These are phyloP conservation scores for Eucalyptus sp. DNA, from an alignment of 345 rosid genomes.

Conservation along the genomic window DNA sequence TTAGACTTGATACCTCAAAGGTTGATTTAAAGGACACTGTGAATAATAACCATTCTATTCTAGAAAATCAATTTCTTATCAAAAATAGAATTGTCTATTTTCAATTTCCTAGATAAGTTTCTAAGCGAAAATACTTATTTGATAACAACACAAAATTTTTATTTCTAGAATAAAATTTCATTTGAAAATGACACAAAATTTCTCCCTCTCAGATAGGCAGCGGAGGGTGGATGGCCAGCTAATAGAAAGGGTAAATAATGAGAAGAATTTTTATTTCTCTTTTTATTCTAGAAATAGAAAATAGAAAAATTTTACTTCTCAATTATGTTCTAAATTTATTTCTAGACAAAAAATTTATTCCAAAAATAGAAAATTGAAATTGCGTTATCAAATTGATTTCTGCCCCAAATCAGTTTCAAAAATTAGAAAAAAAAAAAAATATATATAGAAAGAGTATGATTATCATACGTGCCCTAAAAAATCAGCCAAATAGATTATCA, in stretches of 20 bases:
- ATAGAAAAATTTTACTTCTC: too few relatives aligned
- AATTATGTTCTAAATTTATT: too few relatives aligned
- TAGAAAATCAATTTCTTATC: rapidly evolving
- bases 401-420: rapidly evolving
- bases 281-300: too few relatives aligned
- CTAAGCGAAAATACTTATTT: rapidly evolving
- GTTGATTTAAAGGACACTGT: too few relatives aligned
- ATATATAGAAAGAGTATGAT: rapidly evolving
- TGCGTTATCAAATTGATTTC: rapidly evolving
- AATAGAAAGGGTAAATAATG: too few relatives aligned
- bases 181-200: too few relatives aligned
- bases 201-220: rapidly evolving
- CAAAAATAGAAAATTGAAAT: too few relatives aligned
- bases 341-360: too few relatives aligned
- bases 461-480: rapidly evolving
- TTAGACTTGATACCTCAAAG: too few relatives aligned
- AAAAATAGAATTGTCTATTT: rapidly evolving
- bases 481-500: rapidly evolving
- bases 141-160: rapidly evolving
- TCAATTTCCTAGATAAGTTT: rapidly evolving
- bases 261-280: too few relatives aligned
- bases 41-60: rapidly evolving
- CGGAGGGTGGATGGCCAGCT: rapidly evolving
- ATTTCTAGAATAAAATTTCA: rapidly evolving
- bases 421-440: too few relatives aligned